phyloP scores from a whole-genome alignment of 371 early-diverging fungal species.

The Mycotypha africana region DNA sequence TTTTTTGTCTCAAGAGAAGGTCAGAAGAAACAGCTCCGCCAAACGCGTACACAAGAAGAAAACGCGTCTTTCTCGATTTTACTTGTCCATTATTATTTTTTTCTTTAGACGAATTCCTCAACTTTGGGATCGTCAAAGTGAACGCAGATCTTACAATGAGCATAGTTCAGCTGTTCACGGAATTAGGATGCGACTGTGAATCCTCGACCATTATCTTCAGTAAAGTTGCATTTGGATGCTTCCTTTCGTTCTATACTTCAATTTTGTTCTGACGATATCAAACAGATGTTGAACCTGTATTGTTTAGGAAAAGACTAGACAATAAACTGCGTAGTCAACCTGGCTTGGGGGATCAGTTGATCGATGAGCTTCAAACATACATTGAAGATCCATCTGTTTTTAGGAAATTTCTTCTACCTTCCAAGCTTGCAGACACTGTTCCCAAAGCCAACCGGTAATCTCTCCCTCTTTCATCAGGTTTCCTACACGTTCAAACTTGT shows the following conservation, averaged over 20 bases:
- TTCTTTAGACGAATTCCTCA: background rate
- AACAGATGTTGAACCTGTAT: constrained; percentile 12
- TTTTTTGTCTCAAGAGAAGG: constrained; percentile 2
- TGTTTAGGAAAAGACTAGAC: constrained; percentile 30
- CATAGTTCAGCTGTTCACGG: too few relatives aligned
- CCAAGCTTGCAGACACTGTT: constrained; percentile 13
- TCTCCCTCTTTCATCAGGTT: too few relatives aligned
- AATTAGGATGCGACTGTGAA: constrained; percentile 10
- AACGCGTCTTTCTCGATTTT: too few relatives aligned
- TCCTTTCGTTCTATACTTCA: too few relatives aligned
- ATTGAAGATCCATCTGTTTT: constrained; percentile 19
- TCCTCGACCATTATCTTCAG: constrained; percentile 4
- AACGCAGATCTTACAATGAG: too few relatives aligned
- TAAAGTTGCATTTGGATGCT: too few relatives aligned
- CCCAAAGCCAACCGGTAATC: constrained; percentile 16
- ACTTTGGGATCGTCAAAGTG: too few relatives aligned
- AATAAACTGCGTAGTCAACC: constrained; percentile 21
- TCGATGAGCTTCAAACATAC: constrained; percentile 20
- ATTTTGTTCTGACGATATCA: too few relatives aligned
- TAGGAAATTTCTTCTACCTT: constrained; percentile 33
- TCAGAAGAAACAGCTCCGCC: background rate
- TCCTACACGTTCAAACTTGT: too few relatives aligned
- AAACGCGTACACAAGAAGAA: too few relatives aligned
- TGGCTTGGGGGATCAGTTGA: constrained; percentile 15
- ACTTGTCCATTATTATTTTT: background rate